A percentile compares a stretch with the other conserved stretches of the same genome.
Evolutionary conservation across 495 filamentous ascomycete species (phyloP).

Genomic region (Hypoxylon perforatum): DNA sequence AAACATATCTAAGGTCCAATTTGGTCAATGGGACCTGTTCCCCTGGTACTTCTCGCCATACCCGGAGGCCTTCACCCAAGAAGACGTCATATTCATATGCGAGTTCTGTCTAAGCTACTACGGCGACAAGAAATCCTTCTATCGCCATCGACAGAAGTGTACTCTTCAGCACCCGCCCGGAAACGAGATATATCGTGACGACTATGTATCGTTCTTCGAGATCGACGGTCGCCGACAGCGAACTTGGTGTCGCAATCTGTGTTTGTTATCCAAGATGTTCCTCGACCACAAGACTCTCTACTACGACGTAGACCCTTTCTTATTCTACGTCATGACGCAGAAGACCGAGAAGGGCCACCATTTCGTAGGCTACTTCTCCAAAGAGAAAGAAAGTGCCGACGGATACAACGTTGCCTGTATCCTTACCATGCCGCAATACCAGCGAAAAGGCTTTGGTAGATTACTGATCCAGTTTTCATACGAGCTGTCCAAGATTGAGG

Average conservation of each 20-base stretch:
- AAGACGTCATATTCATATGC: constrained; percentile 93
- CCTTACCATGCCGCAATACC: constrained; percentile 93
- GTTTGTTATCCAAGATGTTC: constrained; percentile 93
- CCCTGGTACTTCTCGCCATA: constrained; percentile 99
- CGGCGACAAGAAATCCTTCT: constrained; percentile 79
- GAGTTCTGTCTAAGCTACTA: constrained; percentile 97
- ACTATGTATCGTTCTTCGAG: constrained; percentile 95
- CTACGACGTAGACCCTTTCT: constrained; percentile 98
- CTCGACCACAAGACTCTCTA: constrained; percentile 99
- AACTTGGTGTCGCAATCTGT: constrained; percentile 97
- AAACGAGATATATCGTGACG: constrained; percentile 97
- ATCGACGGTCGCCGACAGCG: constrained; percentile 95
- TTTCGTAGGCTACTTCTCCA: constrained; percentile 95
- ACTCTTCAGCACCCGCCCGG: constrained; percentile 92
- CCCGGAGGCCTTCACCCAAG: constrained; percentile 84
- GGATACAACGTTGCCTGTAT: constrained; percentile 99
- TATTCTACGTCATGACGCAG: constrained; percentile 98
- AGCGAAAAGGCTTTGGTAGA: constrained; percentile 91
- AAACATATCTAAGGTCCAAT: constrained; percentile 91
- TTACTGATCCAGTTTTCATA: constrained; percentile 97
- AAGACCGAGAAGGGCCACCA: constrained; percentile 89
- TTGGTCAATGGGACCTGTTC: constrained; percentile 90
- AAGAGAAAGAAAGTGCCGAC: constrained; percentile 96
- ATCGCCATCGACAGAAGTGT: constrained; percentile 89
- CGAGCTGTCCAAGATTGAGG: constrained; percentile 94